Conservation (phyloP, 78 protist species). For the Trichosphaerium sp. region DNA sequence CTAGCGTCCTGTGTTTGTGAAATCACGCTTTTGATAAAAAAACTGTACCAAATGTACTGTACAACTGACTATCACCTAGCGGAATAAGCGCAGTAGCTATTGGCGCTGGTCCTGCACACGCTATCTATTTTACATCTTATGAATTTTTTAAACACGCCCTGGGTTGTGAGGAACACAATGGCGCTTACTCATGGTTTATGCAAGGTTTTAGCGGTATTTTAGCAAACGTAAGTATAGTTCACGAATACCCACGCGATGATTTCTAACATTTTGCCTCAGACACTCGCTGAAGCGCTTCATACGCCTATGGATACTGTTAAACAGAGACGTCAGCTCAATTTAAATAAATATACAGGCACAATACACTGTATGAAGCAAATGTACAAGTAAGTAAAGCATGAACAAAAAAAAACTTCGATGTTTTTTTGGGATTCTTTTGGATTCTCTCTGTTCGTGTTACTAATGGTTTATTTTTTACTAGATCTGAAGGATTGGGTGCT, state of each 20-base stretch:
- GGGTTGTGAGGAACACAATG: background rate
- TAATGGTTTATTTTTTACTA: too few relatives aligned
- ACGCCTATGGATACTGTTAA: slow-evolving; percentile 63
- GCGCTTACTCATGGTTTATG: slow-evolving; percentile 14
- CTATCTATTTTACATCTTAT: slow-evolving; percentile 40
- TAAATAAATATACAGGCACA: background rate
- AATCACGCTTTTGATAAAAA: too few relatives aligned
- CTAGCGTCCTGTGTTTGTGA: too few relatives aligned
- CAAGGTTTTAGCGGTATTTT: slow-evolving; percentile 42
- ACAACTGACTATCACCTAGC: too few relatives aligned
- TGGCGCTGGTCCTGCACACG: slow-evolving; percentile 58
- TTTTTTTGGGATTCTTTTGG: slow-evolving; percentile 26
- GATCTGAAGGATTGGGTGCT: slow-evolving; percentile 43
- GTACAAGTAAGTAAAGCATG: slow-evolving; percentile 9
- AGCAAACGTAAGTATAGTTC: slow-evolving; percentile 18
- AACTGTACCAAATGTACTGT: too few relatives aligned
- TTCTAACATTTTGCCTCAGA: background rate
- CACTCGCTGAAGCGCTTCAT: slow-evolving; percentile 44
- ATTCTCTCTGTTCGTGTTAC: too few relatives aligned
- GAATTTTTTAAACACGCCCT: slow-evolving; percentile 24
- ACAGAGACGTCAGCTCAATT: slow-evolving; percentile 49
- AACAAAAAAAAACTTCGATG: slow-evolving; percentile 22
- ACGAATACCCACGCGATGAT: background rate
- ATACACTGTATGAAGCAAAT: background rate
- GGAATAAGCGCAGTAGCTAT: slow-evolving; percentile 50